Conservation (phyloP, 768 basidiomycete species). For the Rubroboletus satanas region DNA sequence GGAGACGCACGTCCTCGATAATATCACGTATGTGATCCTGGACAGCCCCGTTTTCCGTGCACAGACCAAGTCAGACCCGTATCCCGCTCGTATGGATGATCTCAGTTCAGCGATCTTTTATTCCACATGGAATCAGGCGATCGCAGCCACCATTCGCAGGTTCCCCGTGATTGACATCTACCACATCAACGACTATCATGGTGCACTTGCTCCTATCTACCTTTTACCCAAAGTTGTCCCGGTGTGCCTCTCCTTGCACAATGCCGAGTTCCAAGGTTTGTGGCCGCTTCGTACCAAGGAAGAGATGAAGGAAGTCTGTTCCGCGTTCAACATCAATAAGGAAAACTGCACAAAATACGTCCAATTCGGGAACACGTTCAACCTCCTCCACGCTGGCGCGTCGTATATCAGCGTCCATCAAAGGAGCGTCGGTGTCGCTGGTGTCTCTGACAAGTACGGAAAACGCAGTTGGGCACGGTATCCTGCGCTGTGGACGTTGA, state of each 20-base stretch:
- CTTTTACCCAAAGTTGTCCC: conserved; percentile 89
- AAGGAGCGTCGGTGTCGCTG: conserved; percentile 90
- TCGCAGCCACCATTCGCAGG: conserved; percentile 86
- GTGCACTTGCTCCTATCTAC: conserved; percentile 87
- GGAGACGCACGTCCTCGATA: conserved; percentile 88
- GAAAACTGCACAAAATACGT: conserved; percentile 96
- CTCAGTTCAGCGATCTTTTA: conserved; percentile 96
- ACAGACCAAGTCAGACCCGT: conserved; percentile 93
- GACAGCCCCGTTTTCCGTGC: conserved; percentile 96
- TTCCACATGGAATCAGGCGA: conserved; percentile 97
- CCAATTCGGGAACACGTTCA: conserved; percentile 97
- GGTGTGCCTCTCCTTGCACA: conserved; percentile 88
- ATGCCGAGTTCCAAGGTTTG: conserved; percentile 95
- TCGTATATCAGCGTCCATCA: conserved; percentile 91
- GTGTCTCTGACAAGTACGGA: conserved; percentile 97
- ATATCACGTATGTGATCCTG: conserved; percentile 92
- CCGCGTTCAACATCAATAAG: conserved; percentile 96
- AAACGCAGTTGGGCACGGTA: conserved; percentile 97
- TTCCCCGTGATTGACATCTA: conserved; percentile 88
- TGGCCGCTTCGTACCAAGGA: conserved; percentile 97
- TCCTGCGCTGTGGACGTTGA: conserved; percentile 92
- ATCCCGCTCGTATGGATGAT: conserved; percentile 97
- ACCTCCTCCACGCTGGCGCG: conserved; percentile 88
- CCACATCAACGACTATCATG: conserved; percentile 95
- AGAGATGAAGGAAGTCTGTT: conserved; percentile 98